These are phyloP conservation scores for Colletotrichum cereale DNA, from an alignment of 2,329 filamentous ascomycete genomes.

Conservation along the genomic window DNA sequence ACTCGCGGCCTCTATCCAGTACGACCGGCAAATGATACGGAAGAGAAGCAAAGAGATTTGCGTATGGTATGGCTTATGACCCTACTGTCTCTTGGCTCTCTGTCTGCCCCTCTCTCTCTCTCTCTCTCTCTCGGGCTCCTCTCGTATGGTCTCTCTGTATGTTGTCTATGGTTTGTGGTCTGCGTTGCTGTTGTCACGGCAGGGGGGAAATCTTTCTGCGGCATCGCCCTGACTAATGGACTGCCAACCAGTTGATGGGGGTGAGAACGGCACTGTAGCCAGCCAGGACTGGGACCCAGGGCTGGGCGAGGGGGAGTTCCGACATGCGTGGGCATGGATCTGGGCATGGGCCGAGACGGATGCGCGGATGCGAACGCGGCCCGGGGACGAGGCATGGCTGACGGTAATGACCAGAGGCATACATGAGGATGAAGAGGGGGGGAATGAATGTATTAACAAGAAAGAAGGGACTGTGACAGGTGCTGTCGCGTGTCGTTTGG, in stretches of 20 bases:
- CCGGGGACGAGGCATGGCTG: slow-evolving; percentile 17
- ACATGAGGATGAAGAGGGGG: background rate
- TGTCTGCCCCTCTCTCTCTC: background rate
- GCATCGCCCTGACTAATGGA: slow-evolving; percentile 35
- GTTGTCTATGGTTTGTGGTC: background rate
- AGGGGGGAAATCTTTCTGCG: slow-evolving; percentile 14
- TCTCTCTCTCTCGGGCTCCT: background rate
- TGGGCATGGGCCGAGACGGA: slow-evolving; percentile 4
- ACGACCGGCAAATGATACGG: background rate
- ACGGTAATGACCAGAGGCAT: too few relatives aligned
- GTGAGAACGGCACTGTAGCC: background rate
- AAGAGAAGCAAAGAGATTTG: background rate
- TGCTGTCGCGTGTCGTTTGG: slow-evolving; percentile 1
- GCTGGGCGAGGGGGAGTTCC: background rate
- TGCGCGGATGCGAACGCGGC: slow-evolving; percentile 6
- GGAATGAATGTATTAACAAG: background rate
- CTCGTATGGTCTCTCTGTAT: slow-evolving; percentile 1
- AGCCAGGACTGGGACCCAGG: background rate
- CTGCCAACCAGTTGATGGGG: slow-evolving; percentile 10
- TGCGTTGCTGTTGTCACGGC: slow-evolving; percentile 3
- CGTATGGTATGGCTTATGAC: background rate
- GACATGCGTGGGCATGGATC: background rate
- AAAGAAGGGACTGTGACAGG: background rate
- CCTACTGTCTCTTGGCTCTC: background rate
- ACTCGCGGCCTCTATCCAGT: too few relatives aligned